phyloP scores from a whole-genome alignment of 371 early-diverging fungal species.

The Fennellomyces sp. region DNA sequence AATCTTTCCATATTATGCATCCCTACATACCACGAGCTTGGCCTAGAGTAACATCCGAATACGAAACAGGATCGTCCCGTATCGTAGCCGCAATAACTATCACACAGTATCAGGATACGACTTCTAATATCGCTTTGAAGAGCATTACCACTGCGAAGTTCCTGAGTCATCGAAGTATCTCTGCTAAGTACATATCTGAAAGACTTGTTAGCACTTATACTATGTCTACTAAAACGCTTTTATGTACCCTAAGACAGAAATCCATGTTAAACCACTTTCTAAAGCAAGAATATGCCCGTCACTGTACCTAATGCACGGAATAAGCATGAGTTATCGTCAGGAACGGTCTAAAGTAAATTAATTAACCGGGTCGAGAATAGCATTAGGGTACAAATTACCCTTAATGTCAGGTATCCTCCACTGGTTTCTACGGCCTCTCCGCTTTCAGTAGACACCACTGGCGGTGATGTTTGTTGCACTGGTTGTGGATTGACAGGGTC shows the following conservation, averaged over 20 bases:
- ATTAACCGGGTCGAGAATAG: neutral
- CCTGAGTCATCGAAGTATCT: constrained; percentile 20
- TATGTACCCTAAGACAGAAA: constrained; percentile 6
- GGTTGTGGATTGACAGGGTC: constrained; percentile 1
- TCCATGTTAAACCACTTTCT: no score
- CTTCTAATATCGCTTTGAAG: neutral
- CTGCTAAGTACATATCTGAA: constrained; percentile 41
- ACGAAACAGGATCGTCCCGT: constrained; percentile 20
- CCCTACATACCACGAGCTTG: neutral
- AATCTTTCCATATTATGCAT: neutral
- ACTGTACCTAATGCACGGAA: constrained; percentile 52
- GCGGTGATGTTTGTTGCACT: neutral
- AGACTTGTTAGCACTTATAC: neutral
- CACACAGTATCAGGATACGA: neutral
- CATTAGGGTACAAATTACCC: constrained; percentile 9
- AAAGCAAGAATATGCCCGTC: no score
- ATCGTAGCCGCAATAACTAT: constrained; percentile 20
- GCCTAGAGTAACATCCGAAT: constrained; percentile 24
- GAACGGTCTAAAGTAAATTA: constrained; percentile 35
- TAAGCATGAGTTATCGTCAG: constrained; percentile 60
- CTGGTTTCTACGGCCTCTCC: constrained; percentile 13
- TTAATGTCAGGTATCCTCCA: constrained; percentile 19
- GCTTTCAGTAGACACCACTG: neutral
- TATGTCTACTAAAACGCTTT: neutral
- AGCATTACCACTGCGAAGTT: constrained; percentile 44